Percentiles rank a stretch among this genome's conserved stretches.
Evolutionary conservation across 805 yeast species (phyloP).

Genomic region (Wickerhamomyces bisporus): DNA sequence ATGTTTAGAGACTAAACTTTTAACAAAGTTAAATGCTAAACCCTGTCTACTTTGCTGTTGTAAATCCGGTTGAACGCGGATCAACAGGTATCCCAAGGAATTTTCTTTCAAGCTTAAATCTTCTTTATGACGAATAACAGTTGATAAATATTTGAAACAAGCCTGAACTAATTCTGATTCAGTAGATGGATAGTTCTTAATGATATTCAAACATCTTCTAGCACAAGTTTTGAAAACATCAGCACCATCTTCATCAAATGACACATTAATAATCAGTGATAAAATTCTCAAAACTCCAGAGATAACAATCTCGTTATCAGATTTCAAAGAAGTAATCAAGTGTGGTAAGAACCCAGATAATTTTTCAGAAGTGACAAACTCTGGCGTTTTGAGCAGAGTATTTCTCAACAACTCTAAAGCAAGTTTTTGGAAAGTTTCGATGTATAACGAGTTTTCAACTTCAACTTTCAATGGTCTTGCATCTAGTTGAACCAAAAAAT

Average conservation of each 20-base stretch:
- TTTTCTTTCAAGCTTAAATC: constrained; percentile 61
- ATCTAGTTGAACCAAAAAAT: constrained; percentile 70
- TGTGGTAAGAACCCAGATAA: constrained; percentile 73
- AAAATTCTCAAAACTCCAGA: constrained; percentile 62
- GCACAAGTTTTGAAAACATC: constrained; percentile 55
- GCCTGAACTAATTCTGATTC: constrained; percentile 77
- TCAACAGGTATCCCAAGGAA: constrained; percentile 69
- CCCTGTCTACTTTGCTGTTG: constrained; percentile 89
- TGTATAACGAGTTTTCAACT: constrained; percentile 49
- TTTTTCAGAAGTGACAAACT: constrained; percentile 53
- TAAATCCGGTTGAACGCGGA: constrained; percentile 75
- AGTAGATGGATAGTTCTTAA: constrained; percentile 74
- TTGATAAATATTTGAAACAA: constrained; percentile 66
- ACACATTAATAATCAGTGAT: constrained; percentile 53
- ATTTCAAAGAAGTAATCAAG: constrained; percentile 51
- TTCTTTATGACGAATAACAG: constrained; percentile 63
- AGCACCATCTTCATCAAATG: constrained; percentile 43
- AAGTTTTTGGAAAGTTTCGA: constrained; percentile 64
- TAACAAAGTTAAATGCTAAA: constrained; percentile 77
- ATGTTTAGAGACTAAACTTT: constrained; percentile 69
- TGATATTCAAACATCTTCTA: constrained; percentile 52
- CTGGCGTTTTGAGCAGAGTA: constrained; percentile 59
- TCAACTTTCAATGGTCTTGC: constrained; percentile 51
- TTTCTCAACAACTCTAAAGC: constrained; percentile 71
- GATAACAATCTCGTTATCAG: constrained; percentile 76